These are phyloP conservation scores for Iris macrosiphon DNA, from an alignment of 106 monocot genomes.

Conservation along the genomic window DNA sequence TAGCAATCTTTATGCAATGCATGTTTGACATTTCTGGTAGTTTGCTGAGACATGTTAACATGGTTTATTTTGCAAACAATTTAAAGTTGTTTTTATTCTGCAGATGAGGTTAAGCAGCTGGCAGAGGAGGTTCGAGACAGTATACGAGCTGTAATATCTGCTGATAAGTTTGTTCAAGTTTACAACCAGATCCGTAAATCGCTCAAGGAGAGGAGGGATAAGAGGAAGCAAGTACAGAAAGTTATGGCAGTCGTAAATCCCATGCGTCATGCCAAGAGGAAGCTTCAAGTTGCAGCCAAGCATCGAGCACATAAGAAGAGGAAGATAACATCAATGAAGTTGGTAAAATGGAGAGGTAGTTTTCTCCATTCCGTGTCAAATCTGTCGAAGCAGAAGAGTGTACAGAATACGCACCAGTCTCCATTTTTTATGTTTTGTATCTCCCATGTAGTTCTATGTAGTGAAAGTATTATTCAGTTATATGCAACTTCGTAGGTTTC, in stretches of 20 bases:
- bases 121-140: slow-evolving; percentile 54
- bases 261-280: slow-evolving; percentile 69
- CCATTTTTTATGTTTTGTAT: too few relatives aligned
- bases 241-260: slow-evolving; percentile 61
- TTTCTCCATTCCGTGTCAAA: background rate
- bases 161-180: slow-evolving; percentile 49
- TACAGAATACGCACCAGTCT: background rate
- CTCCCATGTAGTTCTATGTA: too few relatives aligned
- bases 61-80: too few relatives aligned
- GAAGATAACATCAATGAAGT: slow-evolving; percentile 64
- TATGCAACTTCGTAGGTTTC: too few relatives aligned
- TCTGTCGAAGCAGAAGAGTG: background rate
- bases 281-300: slow-evolving; percentile 58
- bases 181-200: slow-evolving; percentile 75
- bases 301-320: slow-evolving; percentile 64
- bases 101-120: slow-evolving; percentile 76
- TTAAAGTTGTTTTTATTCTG: slow-evolving; percentile 7
- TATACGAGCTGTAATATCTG: slow-evolving; percentile 39
- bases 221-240: slow-evolving; percentile 51
- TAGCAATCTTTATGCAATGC: too few relatives aligned
- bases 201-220: slow-evolving; percentile 66
- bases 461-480: too few relatives aligned
- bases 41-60: too few relatives aligned
- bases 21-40: too few relatives aligned
- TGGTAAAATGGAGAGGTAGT: slow-evolving; percentile 38